These are phyloP conservation scores for Pneumocystis wakefieldiae DNA, from an alignment of 1,139 yeast species.

Conservation along the genomic window DNA sequence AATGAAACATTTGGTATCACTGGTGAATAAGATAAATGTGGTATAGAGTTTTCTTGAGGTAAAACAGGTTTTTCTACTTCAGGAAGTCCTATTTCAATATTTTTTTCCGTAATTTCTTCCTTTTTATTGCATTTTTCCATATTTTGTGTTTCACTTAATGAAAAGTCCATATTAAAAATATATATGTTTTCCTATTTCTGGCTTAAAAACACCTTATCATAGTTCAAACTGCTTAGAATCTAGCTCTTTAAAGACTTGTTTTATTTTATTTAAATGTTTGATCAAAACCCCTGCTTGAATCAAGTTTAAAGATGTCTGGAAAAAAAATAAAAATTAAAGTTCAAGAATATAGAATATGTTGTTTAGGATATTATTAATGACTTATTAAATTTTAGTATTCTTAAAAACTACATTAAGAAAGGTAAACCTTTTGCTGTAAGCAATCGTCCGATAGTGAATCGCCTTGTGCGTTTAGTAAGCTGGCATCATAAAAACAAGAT, in stretches of 20 bases:
- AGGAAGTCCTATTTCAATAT: background rate
- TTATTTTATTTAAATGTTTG: background rate
- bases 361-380: background rate
- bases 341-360: background rate
- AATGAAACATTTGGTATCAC: background rate
- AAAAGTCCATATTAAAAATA: background rate
- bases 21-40: background rate
- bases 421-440: constrained; percentile 27
- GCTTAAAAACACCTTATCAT: background rate
- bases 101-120: background rate
- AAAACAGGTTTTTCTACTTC: background rate
- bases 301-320: background rate
- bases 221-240: background rate
- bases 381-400: background rate
- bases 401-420: constrained; percentile 11
- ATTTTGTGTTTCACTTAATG: background rate
- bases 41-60: background rate
- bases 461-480: constrained; percentile 26
- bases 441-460: constrained; percentile 19
- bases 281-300: background rate
- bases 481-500: constrained; percentile 25
- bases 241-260: background rate
- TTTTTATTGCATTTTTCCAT: background rate
- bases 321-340: background rate
- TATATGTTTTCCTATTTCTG: background rate